Percentiles rank a stretch among this genome's conserved stretches.
phyloP scores from a whole-genome alignment of 2,329 filamentous ascomycete genomes.

The Pseudogymnoascus verrucosus region DNA sequence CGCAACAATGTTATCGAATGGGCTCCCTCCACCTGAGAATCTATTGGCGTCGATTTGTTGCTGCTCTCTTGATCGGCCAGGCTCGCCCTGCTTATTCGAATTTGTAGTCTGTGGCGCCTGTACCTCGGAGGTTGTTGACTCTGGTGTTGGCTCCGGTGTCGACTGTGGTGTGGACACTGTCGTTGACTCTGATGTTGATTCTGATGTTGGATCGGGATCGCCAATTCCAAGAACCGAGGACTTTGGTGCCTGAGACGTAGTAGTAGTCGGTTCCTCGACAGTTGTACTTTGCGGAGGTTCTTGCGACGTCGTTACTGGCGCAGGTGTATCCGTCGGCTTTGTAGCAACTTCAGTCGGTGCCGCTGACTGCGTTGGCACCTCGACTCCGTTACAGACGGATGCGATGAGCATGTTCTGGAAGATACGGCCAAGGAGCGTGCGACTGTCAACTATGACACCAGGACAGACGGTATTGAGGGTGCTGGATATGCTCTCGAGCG shows the following conservation, averaged over 20 bases:
- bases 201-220: neutral
- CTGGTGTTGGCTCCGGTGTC: neutral
- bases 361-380: neutral
- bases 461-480: slow-evolving; percentile 1
- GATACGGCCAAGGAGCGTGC: slow-evolving; percentile 7
- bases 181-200: neutral
- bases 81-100: neutral
- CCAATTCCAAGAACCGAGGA: neutral
- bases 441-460: neutral
- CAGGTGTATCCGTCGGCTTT: neutral
- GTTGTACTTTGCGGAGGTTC: neutral
- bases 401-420: neutral
- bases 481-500: neutral
- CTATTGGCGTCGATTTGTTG: slow-evolving; percentile 7
- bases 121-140: neutral
- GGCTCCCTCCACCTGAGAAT: slow-evolving; percentile 9
- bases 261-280: neutral
- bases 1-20: slow-evolving; percentile 9
- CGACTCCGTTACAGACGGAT: neutral
- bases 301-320: neutral
- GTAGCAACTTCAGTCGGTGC: neutral
- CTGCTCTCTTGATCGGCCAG: neutral
- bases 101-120: neutral
- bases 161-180: neutral
- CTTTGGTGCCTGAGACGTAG: neutral